Base-by-base conservation (phyloP, 1,139 yeast species). In the Debaryomyces sp. region DNA sequence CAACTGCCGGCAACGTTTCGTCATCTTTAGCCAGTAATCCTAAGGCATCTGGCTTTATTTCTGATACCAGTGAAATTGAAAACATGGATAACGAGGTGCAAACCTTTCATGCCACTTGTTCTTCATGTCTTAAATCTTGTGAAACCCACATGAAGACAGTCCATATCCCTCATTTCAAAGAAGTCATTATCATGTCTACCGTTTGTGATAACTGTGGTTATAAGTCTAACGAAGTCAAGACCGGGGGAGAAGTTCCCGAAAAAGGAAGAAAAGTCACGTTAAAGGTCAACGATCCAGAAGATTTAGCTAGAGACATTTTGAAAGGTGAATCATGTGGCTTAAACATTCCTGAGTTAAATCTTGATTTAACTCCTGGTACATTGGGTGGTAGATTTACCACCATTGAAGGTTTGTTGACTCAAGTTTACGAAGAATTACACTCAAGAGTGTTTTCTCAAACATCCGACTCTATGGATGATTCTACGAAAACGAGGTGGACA, bases 341-440 rank as follows among this genome's bases (percentile, higher is more conserved):
- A 69, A 71, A 68, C 17, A 80, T 94, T 50, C 99, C 99, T 6
- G 99, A 95, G 70, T 78, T 95, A 52, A 84, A 82, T 63, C 80
- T 95, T 57, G 99, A 95, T 67, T 82, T 95, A 59, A 90, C 95
- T 13, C 95, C 97, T 35, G 99, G 99, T 52, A 95, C 99, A 12
- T 78, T 95, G 48, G 99, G 99, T 52, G 99, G 99, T 47, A 82
- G 99, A 64, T 95, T 95, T 75, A 95, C 99, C 42, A 95, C 99
- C 18, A 75, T 94, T 56, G 99, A 94, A 73, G 99, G 99, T 52
- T 78, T 95, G 51, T 73, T 95, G 56, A 78, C 82, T 44, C 98
- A 95, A 70, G 98, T 94, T 17, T 77, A 83, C 57, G 97, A 90
- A 52, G 99, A 94, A 68, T 81, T 95, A 55, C 88, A 91, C 60